Conservation (phyloP, 2,329 filamentous ascomycete genomes). For the Mariannaea sp. region DNA sequence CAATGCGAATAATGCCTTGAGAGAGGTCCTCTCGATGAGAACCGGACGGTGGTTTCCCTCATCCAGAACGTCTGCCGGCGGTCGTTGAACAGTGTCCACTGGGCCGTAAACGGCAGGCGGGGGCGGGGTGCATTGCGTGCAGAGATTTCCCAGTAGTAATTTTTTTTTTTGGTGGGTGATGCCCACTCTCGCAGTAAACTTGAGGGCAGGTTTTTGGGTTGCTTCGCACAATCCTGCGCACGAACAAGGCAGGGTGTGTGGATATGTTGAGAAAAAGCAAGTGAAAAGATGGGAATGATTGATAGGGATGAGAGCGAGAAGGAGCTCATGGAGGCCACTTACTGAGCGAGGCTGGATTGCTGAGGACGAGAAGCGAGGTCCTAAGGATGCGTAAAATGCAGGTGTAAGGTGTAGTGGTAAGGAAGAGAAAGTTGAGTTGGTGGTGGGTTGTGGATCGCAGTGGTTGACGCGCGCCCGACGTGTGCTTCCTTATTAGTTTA, state of each 20-base stretch:
- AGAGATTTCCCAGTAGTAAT: slow-evolving; percentile 32
- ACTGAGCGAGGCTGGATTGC: slow-evolving; percentile 11
- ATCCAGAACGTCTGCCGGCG: slow-evolving; percentile 23
- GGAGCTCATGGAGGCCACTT: slow-evolving; percentile 15
- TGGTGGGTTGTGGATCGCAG: slow-evolving; percentile 10
- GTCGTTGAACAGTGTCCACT: slow-evolving; percentile 16
- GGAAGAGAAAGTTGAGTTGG: slow-evolving; percentile 18
- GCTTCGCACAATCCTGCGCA: not conserved
- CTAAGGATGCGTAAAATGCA: slow-evolving; percentile 20
- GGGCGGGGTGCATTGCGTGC: slow-evolving; percentile 36
- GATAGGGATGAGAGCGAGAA: slow-evolving; percentile 27
- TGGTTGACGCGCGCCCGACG: slow-evolving; percentile 16
- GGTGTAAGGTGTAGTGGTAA: slow-evolving; percentile 21
- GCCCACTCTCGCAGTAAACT: slow-evolving; percentile 3
- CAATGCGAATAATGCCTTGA: not conserved
- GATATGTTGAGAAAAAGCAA: not conserved
- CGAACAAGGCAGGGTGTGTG: slow-evolving; percentile 4
- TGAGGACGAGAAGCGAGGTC: slow-evolving; percentile 9
- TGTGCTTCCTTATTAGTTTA: not conserved
- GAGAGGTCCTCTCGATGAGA: slow-evolving; percentile 6
- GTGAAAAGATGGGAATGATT: slow-evolving; percentile 3
- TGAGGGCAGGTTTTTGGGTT: slow-evolving; percentile 3
- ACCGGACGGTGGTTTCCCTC: not conserved
- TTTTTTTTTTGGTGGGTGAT: slow-evolving; percentile 8
- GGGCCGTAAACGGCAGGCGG: slow-evolving; percentile 36